Base-by-base conservation (phyloP, 2,329 filamentous ascomycete species). In the Neopestalotiopsis sp. region DNA sequence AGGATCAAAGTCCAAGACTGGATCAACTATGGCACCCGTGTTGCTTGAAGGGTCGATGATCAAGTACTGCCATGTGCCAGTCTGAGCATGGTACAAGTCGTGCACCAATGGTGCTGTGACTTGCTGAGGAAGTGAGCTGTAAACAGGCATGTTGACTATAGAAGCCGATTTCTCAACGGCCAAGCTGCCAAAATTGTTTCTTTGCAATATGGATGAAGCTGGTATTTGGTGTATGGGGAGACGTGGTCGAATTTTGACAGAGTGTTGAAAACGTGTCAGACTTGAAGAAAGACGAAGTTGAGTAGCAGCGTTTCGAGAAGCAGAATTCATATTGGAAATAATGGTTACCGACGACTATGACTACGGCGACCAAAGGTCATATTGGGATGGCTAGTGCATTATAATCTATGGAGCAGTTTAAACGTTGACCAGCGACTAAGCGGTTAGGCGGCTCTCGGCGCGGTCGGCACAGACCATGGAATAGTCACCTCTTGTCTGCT, bases 1-100 rank as follows among this genome's bases (percentile, higher is more conserved):
- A 1, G 78, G 78, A 60, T 85, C 79, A 71, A 81, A 86, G 74
- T 87, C 82, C 1, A 88, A 75, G 0, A 88, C 85, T 0, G 85
- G 78, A 70, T 88, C 86, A 71, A 88, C 86, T 52, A 88, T 83
- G 24, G 81, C 82, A 10, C 84, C 82, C 3, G 75, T 70, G 1
- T 71, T 73, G 0, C 83, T 84, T 0, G 72, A 65, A 0, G 82
- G 79, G 69, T 86, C 84, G 0, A 80, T 81, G 1, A 88, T 80
- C 2, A 87, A 72, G 69, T 84, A 86, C 73, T 86, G 84, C 82
- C 82, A 86, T 24, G 83, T 84, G 10, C 76, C 79, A 3, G 84
- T 71, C 34, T 66, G 28, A 14, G 61, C 12, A 49, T 49, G 42
- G 42, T 49, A n/a, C 42, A 49, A 4, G 14, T 49, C 42, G 42